Evolutionary conservation across 495 filamentous ascomycete species (phyloP).

Genomic region (Aspergillus carlsbadensis): DNA sequence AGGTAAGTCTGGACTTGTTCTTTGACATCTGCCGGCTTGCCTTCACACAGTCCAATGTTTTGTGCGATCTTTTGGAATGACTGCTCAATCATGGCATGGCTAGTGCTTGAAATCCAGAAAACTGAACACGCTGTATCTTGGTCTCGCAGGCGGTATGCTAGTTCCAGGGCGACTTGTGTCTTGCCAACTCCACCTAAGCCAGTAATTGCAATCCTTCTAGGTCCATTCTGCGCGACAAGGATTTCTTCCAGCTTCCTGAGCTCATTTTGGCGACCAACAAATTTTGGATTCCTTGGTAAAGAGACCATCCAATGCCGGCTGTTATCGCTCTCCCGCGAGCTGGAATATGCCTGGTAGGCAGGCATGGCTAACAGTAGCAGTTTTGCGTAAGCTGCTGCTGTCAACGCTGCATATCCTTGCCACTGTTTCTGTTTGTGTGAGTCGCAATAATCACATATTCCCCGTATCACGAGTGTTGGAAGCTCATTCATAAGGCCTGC

Average conservation of each 20-base stretch:
- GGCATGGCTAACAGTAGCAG: constrained; percentile 24
- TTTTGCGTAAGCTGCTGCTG: constrained; percentile 31
- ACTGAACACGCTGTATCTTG: constrained; percentile 17
- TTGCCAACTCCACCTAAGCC: constrained; percentile 44
- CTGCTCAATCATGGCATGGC: background rate
- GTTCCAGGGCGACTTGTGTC: constrained; percentile 41
- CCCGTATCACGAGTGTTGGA: too few relatives aligned
- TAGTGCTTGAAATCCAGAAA: constrained; percentile 3
- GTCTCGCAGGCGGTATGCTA: constrained; percentile 28
- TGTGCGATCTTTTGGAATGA: background rate
- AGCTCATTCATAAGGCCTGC: too few relatives aligned
- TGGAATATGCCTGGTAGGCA: background rate
- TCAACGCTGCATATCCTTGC: constrained; percentile 23
- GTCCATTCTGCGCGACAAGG: background rate
- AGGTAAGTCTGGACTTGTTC: background rate
- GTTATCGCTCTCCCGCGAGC: too few relatives aligned
- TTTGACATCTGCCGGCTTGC: background rate
- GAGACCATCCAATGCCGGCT: too few relatives aligned
- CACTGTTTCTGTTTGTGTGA: constrained; percentile 34
- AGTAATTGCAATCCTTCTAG: constrained; percentile 26
- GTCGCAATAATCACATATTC: too few relatives aligned
- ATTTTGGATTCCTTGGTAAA: too few relatives aligned
- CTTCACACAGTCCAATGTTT: background rate
- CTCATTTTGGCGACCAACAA: too few relatives aligned
- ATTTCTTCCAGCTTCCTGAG: too few relatives aligned